Conservation (phyloP, 2,329 filamentous ascomycete genomes). For the Bipolaris zeicola region DNA sequence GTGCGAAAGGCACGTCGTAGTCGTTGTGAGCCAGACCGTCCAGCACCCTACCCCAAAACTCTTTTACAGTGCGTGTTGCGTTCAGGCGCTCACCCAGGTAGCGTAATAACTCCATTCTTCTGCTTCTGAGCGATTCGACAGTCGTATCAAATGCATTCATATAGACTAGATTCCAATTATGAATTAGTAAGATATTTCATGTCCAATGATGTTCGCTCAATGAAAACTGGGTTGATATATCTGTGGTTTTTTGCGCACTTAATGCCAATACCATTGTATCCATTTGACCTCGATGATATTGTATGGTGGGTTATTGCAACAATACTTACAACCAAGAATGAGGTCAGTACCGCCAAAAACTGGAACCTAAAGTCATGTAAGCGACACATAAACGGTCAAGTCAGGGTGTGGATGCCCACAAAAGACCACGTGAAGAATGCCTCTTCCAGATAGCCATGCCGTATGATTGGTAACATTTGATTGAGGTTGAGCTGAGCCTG, state of each 20-base stretch:
- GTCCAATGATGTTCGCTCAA: neutral
- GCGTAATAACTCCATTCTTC: slow-evolving; percentile 49
- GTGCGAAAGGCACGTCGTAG: slow-evolving; percentile 41
- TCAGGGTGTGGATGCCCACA: slow-evolving; percentile 5
- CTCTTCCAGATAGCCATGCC: slow-evolving; percentile 39
- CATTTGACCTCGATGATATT: neutral
- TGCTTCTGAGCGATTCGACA: slow-evolving; percentile 45
- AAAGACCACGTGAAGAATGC: slow-evolving; percentile 54
- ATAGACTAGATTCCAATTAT: slow-evolving; percentile 20
- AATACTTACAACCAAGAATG: slow-evolving; percentile 34
- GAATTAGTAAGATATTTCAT: slow-evolving; percentile 10
- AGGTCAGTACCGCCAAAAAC: slow-evolving; percentile 47
- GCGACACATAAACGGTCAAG: neutral
- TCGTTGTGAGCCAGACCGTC: slow-evolving; percentile 53
- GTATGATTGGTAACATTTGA: slow-evolving; percentile 36
- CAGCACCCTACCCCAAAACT: slow-evolving; percentile 58
- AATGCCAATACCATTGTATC: neutral
- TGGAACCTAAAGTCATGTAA: slow-evolving; percentile 31
- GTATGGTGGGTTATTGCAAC: neutral
- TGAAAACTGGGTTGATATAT: neutral
- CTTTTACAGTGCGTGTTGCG: slow-evolving; percentile 33
- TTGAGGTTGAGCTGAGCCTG: slow-evolving; percentile 36
- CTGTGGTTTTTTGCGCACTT: neutral
- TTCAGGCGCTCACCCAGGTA: slow-evolving; percentile 46
- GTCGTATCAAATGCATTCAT: slow-evolving; percentile 48